A percentile compares a stretch with the other conserved stretches of the same genome.
Evolutionary conservation across 2,329 filamentous ascomycete genomes (phyloP).

Genomic region (Zymoseptoria crescenta): DNA sequence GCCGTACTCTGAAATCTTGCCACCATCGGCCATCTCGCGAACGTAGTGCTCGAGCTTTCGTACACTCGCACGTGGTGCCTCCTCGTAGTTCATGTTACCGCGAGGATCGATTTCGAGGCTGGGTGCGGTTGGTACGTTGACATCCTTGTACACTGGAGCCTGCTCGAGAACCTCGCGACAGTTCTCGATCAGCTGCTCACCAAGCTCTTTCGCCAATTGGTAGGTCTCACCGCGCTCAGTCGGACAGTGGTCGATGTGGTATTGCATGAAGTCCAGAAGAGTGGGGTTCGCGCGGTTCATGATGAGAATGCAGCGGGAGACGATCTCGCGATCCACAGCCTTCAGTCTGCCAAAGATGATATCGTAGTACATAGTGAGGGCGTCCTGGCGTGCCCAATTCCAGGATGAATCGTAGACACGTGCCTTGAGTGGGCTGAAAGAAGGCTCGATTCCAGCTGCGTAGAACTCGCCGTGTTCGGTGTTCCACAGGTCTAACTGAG

Average conservation of each 20-base stretch:
- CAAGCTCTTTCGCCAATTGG: conserved; percentile 91
- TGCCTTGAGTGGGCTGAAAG: conserved; percentile 88
- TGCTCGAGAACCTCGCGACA: conserved; percentile 83
- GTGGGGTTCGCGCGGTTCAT: conserved; percentile 98
- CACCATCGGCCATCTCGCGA: conserved; percentile 94
- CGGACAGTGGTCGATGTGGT: conserved; percentile 98
- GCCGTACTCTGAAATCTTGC: conserved; percentile 97
- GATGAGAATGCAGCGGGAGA: conserved; percentile 95
- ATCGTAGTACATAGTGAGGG: conserved; percentile 97
- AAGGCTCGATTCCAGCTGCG: conserved; percentile 84
- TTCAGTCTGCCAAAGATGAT: conserved; percentile 94
- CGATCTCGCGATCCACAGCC: conserved; percentile 92
- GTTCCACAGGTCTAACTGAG: conserved; percentile 89
- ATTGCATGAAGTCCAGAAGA: conserved; percentile 98
- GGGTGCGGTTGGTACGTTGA: conserved; percentile 82
- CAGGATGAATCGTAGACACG: conserved; percentile 96
- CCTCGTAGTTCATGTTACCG: conserved; percentile 87
- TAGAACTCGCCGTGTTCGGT: conserved; percentile 96
- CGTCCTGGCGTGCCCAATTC: conserved; percentile 99
- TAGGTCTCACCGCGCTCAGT: conserved; percentile 96
- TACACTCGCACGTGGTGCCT: conserved; percentile 77
- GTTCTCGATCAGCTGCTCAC: conserved; percentile 90
- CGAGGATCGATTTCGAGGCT: conserved; percentile 86
- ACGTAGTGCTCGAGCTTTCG: conserved; percentile 98
- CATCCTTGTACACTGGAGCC: conserved; percentile 91